A percentile compares a stretch with the other conserved stretches of the same genome.
Evolutionary conservation across 1,139 yeast species (phyloP).

Genomic region (Schizosaccharomyces versatilis): DNA sequence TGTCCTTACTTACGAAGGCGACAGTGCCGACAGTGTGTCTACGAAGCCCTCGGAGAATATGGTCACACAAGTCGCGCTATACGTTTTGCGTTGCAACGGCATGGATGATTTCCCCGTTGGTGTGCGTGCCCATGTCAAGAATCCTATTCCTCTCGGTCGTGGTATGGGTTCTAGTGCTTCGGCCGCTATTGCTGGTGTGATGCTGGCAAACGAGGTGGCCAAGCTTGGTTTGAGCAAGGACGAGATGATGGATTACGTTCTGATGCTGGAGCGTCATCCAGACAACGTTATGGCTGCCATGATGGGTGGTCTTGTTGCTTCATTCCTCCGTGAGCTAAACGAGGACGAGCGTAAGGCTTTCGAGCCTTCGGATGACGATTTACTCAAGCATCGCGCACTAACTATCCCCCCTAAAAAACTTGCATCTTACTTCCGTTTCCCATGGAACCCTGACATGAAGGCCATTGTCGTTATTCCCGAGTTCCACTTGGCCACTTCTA

Average conservation of each 20-base stretch:
- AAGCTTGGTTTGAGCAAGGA: constrained; percentile 47
- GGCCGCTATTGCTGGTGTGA: constrained; percentile 93
- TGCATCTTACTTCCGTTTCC: constrained; percentile 73
- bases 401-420: constrained; percentile 65
- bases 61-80: constrained; percentile 79
- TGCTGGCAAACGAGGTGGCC: constrained; percentile 71
- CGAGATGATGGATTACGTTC: constrained; percentile 76
- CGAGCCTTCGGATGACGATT: constrained; percentile 64
- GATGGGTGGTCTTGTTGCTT: constrained; percentile 97
- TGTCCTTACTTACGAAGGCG: constrained; percentile 45
- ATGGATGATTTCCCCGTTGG: constrained; percentile 58
- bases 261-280: constrained; percentile 94
- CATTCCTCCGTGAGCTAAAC: constrained; percentile 61
- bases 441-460: constrained; percentile 59
- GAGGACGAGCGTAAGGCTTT: constrained; percentile 49
- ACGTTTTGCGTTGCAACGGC: constrained; percentile 65
- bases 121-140: constrained; percentile 56
- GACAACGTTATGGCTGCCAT: constrained; percentile 96
- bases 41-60: constrained; percentile 53
- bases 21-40: constrained; percentile 64
- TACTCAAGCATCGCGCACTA: constrained; percentile 57
- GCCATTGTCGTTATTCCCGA: constrained; percentile 83
- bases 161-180: constrained; percentile 98
- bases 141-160: constrained; percentile 89
- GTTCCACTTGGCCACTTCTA: constrained; percentile 83